phyloP scores from a whole-genome alignment of 148 eudicot genomes.

The Chenopodium formosanum region DNA sequence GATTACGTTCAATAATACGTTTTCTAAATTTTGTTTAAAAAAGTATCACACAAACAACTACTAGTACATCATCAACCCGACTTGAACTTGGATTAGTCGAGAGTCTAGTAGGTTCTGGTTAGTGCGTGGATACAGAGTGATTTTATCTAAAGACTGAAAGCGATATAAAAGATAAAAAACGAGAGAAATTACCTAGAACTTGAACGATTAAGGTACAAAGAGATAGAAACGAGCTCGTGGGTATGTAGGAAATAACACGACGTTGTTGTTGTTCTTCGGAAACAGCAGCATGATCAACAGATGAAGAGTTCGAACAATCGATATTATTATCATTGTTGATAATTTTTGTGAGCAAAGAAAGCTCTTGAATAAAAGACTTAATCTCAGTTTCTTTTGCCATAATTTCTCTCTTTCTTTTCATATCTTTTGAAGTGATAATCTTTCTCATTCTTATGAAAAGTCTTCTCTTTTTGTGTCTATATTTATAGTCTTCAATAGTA shows the following conservation, averaged over 20 bases:
- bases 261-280: not conserved
- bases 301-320: not conserved
- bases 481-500: conserved; percentile 5
- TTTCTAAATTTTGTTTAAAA: too few relatives aligned
- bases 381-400: conserved; percentile 13
- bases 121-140: not conserved
- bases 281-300: not conserved
- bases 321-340: not conserved
- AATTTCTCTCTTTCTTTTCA: conserved; percentile 13
- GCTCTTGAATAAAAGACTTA: conserved; percentile 11
- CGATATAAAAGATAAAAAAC: not conserved
- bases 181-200: conserved; percentile 3
- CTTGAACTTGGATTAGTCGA: not conserved
- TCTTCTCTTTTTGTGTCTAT: conserved; percentile 8
- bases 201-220: conserved; percentile 6
- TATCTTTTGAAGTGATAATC: not conserved
- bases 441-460: not conserved
- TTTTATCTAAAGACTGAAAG: too few relatives aligned
- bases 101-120: not conserved
- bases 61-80: not conserved
- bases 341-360: not conserved
- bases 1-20: not conserved
- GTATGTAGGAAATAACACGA: conserved; percentile 1
- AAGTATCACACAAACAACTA: not conserved
- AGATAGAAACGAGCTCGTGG: conserved; percentile 6